Evolutionary conservation across 371 early-diverging fungal species (phyloP), one percentile per base, ranked within the genome.

Genomic region (Mucor circinelloides): DNA sequence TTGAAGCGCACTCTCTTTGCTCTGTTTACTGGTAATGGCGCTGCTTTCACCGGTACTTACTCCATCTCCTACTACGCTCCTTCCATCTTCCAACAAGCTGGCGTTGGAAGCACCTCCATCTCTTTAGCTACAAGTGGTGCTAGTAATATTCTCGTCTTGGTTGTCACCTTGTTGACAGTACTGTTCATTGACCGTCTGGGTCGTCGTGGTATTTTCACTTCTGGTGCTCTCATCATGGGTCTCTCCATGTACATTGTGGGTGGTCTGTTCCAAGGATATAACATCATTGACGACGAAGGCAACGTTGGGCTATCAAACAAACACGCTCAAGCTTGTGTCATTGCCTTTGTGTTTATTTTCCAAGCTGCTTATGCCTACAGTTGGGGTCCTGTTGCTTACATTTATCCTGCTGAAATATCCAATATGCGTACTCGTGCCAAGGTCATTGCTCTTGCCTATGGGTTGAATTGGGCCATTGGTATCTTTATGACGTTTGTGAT

Each of bases 321-420:
- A 3, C 28, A 60, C 62, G 84, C 80, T 13, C 69, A 77, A 42
- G 75, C 73, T 59, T 63, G 71, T 25, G 76, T 76, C 54, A 72
- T 83, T 36, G 81, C 81, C 0, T 79, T 83, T 63, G 67, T 83
- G 17, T 83, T 75, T 54, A 72, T 83, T 42, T 83, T 83, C 55
- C 71, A 78, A 32, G 76, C 85, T n/a, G 58, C 74, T 31, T 89
- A 87, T 77, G 82, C 89, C 52, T 78, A 81, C 58, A 86, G 88
- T 44, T 89, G 87, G 87, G 79, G 83, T 17, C 71, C 80, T 44
- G 79, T 79, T 12, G 71, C 77, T 30, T 83, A 79, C 44, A 77
- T 80, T 3, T 95, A 95, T 76, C 96, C 95, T 32, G 82, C 77
- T 25, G 91, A 91, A 70, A 83, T 91, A 63, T 87, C 80, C 57